Percentiles rank a stretch among this genome's conserved stretches.
These are phyloP conservation scores for Aspergillus neotritici DNA, from an alignment of 2,329 filamentous ascomycete genomes.

Conservation along the genomic window DNA sequence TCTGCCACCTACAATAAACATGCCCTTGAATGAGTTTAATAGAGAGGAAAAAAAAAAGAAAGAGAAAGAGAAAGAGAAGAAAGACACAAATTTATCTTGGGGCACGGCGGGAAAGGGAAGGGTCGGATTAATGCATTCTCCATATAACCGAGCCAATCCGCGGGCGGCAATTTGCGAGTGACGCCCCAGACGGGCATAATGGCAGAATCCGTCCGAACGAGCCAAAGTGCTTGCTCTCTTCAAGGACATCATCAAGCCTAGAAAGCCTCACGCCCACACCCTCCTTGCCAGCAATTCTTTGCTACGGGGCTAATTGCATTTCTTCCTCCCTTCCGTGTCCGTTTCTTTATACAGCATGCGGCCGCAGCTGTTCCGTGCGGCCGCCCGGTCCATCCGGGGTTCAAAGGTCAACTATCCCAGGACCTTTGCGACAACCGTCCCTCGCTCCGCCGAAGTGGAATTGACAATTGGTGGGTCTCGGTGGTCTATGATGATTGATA, in stretches of 20 bases:
- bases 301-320: slow-evolving; percentile 11
- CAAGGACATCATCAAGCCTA: slow-evolving; percentile 15
- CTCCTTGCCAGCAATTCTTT: slow-evolving; percentile 13
- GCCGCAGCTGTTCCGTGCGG: slow-evolving; percentile 59
- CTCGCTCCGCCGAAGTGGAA: slow-evolving; percentile 85
- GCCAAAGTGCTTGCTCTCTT: slow-evolving; percentile 23
- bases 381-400: slow-evolving; percentile 52
- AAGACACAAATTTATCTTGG: slow-evolving; percentile 12
- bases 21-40: slow-evolving; percentile 54
- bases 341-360: slow-evolving; percentile 49
- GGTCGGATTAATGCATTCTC: slow-evolving; percentile 27
- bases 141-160: slow-evolving; percentile 35
- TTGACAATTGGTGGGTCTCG: slow-evolving; percentile 75
- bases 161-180: slow-evolving; percentile 34
- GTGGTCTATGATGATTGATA: too few relatives aligned
- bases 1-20: slow-evolving; percentile 61
- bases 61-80: slow-evolving; percentile 19
- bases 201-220: slow-evolving; percentile 27
- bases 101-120: slow-evolving; percentile 17
- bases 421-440: slow-evolving; percentile 73
- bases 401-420: slow-evolving; percentile 57
- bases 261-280: slow-evolving; percentile 19
- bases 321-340: slow-evolving; percentile 13
- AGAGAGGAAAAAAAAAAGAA: slow-evolving; percentile 32
- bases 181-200: slow-evolving; percentile 23